Base-by-base conservation (phyloP, 108 stramenopile genomes). In the Pelagomonas calceolata region DNA sequence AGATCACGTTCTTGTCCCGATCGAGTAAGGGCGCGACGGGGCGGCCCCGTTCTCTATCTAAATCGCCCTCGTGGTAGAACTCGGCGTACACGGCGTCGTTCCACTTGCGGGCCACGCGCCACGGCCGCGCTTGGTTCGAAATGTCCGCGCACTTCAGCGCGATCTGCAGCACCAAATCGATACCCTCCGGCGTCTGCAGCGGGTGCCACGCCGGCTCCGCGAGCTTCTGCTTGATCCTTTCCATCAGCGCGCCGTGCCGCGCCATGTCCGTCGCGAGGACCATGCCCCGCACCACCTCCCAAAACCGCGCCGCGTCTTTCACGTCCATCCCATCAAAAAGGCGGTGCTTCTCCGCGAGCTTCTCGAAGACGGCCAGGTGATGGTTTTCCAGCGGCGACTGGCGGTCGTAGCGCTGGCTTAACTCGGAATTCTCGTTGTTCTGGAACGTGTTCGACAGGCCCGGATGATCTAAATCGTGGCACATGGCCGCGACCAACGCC, bases 391-490 rank as follows among this genome's bases (percentile, higher is more conserved):
- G 75, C 29, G 71, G 70, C 0, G 72, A n/a, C 18, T 67, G 34
- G 64, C 79, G 75, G 43, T 81, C 77, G 70, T 81, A 79, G 21
- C 67, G 65, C 45, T 72, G 35, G 39, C 78, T 78, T 60, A 79
- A 18, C 32, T 51, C 51, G 21, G 51, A 64, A 60, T 72, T 26
- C 30, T 37, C 30, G 31, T 70, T 34, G 35, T 79, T 71, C 70
- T 79, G 78, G 65, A 73, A 81, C 30, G 43, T 51, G 71, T 81
- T 81, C 67, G 76, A 79, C 31, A 75, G 70, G 18, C 80, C 80
- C 9, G 78, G 78, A 66, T 81, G 80, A 43, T 79, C 78, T 17
- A 81, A 70, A 63, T 81, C 80, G 66, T 81, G 80, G 66, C 74
- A 72, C 34, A 81, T 30, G 29, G 70, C 80, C 29, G 67, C 74